Base-by-base conservation (phyloP, 768 basidiomycete genomes). In the Mycena indigotica region DNA sequence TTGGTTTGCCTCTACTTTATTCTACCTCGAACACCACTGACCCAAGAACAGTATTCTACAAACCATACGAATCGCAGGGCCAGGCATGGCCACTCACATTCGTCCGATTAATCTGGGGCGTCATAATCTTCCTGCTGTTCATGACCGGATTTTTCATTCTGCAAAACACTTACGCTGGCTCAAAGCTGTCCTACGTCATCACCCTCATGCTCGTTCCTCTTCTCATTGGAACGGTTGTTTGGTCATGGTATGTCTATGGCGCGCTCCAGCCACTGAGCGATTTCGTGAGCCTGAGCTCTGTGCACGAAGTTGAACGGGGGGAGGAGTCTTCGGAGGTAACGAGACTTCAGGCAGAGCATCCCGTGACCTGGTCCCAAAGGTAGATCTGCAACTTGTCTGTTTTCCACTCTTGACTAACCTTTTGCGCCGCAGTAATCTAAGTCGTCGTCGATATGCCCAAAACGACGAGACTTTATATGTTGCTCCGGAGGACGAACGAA, bases 11-110 rank as follows among this genome's bases (percentile, higher is more conserved):
- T 13, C 6, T 39, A 25, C 48, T 38, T 46, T 6, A 30, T 24
- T 25, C 15, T 28, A 19, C 50, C 50, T 30, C 41, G 28, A 28
- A 5, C 48, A n/a, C 16, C 24, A 13, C 32, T 40, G 8, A 49
- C 40, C 30, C 15, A 28, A 24, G 53, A 2, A 39, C 67, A 97
- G 95, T 98, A 19, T 98, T 96, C 78, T 97, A 97, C 78, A 98
- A 98, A 68, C 96, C 97, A 0, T 98, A 98, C 72, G 95, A 98
- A 74, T 93, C 91, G 2, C 91, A 90, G 65, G 97, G 97, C 2
- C 95, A 98, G 75, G 97, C 95, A 1, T 98, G 97, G 96, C 93
- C 94, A 0, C 86, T 98, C 64, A 95, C 97, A 0, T 98, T 95
- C 71, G 82, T 86, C 25, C 90, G 96, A 5, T 84, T 97, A 38